Evolutionary conservation across 2,329 filamentous ascomycete species (phyloP), one percentile per base, ranked within the genome.

Genomic region (Nectriaceae sp.): DNA sequence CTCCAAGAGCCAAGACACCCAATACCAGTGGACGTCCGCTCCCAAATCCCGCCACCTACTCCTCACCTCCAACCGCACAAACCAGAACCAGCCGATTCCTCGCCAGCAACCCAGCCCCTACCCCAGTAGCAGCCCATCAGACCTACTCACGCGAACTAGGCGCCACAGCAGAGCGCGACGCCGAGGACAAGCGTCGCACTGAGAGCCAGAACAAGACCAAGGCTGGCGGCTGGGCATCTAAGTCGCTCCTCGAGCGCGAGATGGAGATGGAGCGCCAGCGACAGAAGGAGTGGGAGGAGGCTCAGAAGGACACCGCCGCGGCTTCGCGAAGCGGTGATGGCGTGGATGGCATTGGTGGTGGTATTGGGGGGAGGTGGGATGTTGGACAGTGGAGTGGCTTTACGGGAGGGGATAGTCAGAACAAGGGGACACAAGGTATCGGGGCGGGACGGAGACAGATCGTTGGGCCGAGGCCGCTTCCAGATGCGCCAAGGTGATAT

Each of bases 211-310:
- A 72, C 41, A 77, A 80, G 64, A 86, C 83, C 18, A 84, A 83
- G 65, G 80, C 83, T 1, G 79, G 74, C 21, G 83, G 81, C 0
- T 83, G 79, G 79, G 83, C 83, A 1, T 78, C 78, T 55, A 88
- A 87, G 71, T 88, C 84, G 0, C 75, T 91, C 10, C 78, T 91
- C 2, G 88, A 91, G 70, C 82, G 86, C 21, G 88, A 92, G 69
- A 90, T 91, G 86, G 88, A 92, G 66, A 76, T 87, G 65, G 88
- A 92, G 68, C 77, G 88, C 8, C 82, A 90, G 71, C 76, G 88
- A 13, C 88, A 92, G 70, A 79, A 77, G 47, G 88, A 92, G 65
- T 92, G 89, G 89, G 89, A 94, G 66, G 83, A 88, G 53, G 75
- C 83, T 1, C 89, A 93, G 68, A 76, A 83, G 61, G 82, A 81